Percentiles rank a stretch among this genome's conserved stretches.
phyloP scores from a whole-genome alignment of 2,329 filamentous ascomycete species.

The Metarhizium anisopliae region DNA sequence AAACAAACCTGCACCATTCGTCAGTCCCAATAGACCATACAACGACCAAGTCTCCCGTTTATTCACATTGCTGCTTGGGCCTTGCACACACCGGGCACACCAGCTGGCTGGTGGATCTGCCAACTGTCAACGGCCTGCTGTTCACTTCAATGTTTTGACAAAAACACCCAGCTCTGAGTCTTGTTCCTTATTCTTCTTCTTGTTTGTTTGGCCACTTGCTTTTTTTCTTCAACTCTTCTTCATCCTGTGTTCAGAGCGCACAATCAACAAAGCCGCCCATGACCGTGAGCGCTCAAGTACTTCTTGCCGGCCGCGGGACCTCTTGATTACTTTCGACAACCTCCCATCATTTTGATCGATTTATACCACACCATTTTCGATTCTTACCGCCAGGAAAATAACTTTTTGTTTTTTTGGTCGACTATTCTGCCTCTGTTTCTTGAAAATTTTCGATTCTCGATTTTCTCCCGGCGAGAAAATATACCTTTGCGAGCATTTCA shows the following conservation, averaged over 20 bases:
- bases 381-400: background rate
- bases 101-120: slow-evolving; percentile 7
- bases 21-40: background rate
- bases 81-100: background rate
- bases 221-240: background rate
- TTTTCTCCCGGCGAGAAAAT: background rate
- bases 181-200: background rate
- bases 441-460: background rate
- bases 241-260: background rate
- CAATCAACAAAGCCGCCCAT: background rate
- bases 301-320: too few relatives aligned
- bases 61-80: background rate
- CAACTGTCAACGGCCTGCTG: slow-evolving; percentile 1
- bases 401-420: background rate
- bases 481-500: background rate
- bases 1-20: background rate
- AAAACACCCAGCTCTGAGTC: background rate
- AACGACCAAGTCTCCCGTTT: background rate
- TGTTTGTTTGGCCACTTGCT: background rate
- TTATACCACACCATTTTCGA: background rate
- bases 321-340: background rate
- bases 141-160: background rate
- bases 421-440: background rate
- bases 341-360: background rate
- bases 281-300: background rate